Evolutionary conservation across 148 eudicot species (phyloP).

Genomic region (Diospyros lotus): DNA sequence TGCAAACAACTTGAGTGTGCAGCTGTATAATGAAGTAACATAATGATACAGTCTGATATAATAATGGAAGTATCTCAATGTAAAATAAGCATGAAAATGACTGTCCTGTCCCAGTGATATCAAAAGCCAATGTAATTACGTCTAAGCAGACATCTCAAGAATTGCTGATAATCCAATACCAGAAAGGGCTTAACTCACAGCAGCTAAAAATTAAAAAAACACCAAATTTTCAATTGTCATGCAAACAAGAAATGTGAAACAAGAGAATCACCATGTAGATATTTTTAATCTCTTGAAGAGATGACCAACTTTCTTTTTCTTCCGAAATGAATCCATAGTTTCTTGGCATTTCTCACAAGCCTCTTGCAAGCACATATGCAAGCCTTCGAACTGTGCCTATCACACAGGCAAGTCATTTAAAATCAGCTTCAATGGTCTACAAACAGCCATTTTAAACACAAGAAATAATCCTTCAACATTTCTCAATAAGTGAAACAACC

Average conservation of each 20-base stretch:
- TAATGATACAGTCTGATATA: background rate
- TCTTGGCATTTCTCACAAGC: conserved; percentile 68
- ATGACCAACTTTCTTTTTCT: conserved; percentile 64
- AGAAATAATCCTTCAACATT: background rate
- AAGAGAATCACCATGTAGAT: conserved; percentile 44
- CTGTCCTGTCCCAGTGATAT: background rate
- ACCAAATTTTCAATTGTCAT: background rate
- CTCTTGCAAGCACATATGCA: conserved; percentile 45
- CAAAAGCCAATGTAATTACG: background rate
- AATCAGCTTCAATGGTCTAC: conserved; percentile 5
- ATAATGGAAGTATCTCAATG: background rate
- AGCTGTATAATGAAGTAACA: background rate
- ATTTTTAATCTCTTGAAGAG: conserved; percentile 59
- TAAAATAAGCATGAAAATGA: background rate
- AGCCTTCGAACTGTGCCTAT: conserved; percentile 51
- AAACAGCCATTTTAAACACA: conserved; percentile 1
- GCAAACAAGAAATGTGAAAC: conserved; percentile 9
- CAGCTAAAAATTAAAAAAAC: background rate
- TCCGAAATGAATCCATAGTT: conserved; percentile 40
- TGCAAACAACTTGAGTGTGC: background rate
- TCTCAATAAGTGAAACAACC: conserved; percentile 36
- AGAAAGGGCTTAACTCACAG: background rate
- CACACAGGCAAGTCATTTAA: conserved; percentile 2
- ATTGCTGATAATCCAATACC: background rate
- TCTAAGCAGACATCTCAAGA: background rate